phyloP scores from a whole-genome alignment of 306 rosid species.

The Vachellia pachyceras region DNA sequence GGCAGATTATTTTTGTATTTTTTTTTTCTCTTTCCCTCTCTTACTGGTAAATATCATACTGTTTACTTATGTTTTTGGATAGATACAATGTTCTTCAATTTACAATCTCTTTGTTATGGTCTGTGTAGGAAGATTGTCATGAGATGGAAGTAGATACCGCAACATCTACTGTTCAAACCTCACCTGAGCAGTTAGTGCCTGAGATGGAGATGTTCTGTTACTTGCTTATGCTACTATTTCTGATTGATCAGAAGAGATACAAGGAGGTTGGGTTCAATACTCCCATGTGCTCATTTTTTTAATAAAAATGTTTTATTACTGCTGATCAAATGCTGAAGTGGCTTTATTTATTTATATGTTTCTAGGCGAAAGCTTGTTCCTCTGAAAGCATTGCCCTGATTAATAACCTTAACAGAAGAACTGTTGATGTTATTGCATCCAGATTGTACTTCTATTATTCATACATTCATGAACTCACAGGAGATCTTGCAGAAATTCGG shows the following conservation, averaged over 20 bases:
- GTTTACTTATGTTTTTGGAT: slow-evolving; percentile 13
- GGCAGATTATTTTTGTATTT: slow-evolving; percentile 1
- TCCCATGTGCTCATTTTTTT: not conserved
- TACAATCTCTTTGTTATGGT: slow-evolving; percentile 1
- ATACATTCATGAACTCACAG: slow-evolving; percentile 83
- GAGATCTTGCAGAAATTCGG: slow-evolving; percentile 94
- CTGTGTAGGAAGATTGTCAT: slow-evolving; percentile 70
- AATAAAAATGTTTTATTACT: not conserved
- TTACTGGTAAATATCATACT: not conserved
- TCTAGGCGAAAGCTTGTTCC: slow-evolving; percentile 90
- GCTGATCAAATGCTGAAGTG: slow-evolving; percentile 23
- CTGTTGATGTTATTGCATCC: slow-evolving; percentile 90
- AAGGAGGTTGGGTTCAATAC: slow-evolving; percentile 58
- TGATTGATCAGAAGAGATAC: slow-evolving; percentile 91
- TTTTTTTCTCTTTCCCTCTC: not conserved
- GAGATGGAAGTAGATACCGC: slow-evolving; percentile 95
- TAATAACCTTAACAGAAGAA: slow-evolving; percentile 82
- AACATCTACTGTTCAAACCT: slow-evolving; percentile 66
- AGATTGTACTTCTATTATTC: slow-evolving; percentile 90
- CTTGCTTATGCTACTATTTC: slow-evolving; percentile 80
- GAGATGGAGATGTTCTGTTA: slow-evolving; percentile 93
- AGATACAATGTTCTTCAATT: slow-evolving; percentile 3
- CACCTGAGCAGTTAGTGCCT: slow-evolving; percentile 67
- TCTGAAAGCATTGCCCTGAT: slow-evolving; percentile 82
- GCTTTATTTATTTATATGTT: slow-evolving; percentile 12